phyloP scores from a whole-genome alignment of 2,329 filamentous ascomycete genomes.

The Cladophialophora yegresii region DNA sequence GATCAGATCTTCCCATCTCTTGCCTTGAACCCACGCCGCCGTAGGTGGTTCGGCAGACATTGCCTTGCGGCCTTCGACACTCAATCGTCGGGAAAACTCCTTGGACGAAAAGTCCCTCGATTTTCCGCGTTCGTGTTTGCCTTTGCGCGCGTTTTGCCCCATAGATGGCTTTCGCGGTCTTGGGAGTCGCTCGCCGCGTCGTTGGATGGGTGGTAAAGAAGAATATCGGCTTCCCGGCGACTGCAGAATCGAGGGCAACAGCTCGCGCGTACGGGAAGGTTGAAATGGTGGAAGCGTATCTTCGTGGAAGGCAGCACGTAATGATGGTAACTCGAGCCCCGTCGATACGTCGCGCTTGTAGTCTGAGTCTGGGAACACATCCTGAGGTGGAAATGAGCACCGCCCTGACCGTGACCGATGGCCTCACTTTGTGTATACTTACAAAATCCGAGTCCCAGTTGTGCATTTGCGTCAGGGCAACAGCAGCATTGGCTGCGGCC shows the following conservation, averaged over 20 bases:
- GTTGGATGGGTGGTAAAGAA: slow-evolving; percentile 80
- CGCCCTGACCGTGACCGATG: slow-evolving; percentile 18
- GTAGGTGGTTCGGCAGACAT: slow-evolving; percentile 81
- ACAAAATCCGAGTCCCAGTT: slow-evolving; percentile 79
- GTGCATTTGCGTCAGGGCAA: slow-evolving; percentile 81
- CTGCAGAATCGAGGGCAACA: slow-evolving; percentile 76
- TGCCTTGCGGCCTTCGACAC: slow-evolving; percentile 76
- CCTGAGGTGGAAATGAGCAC: slow-evolving; percentile 51
- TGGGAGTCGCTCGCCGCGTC: slow-evolving; percentile 64
- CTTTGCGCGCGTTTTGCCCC: slow-evolving; percentile 72
- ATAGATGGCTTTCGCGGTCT: slow-evolving; percentile 84
- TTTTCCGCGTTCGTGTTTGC: slow-evolving; percentile 77
- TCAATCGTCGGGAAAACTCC: slow-evolving; percentile 70
- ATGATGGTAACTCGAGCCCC: slow-evolving; percentile 69
- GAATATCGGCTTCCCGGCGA: slow-evolving; percentile 84
- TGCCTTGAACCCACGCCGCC: slow-evolving; percentile 71
- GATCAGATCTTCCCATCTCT: slow-evolving; percentile 94
- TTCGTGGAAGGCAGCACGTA: slow-evolving; percentile 69
- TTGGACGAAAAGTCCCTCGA: slow-evolving; percentile 56
- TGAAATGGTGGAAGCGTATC: slow-evolving; percentile 69
- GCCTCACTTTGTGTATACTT: slow-evolving; percentile 43
- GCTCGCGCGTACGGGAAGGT: slow-evolving; percentile 65
- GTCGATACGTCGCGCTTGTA: slow-evolving; percentile 64
- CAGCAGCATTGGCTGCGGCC: slow-evolving; percentile 75
- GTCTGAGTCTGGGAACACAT: slow-evolving; percentile 72